Conservation (phyloP, 2,329 filamentous ascomycete species). For the Cercospora beticola region DNA sequence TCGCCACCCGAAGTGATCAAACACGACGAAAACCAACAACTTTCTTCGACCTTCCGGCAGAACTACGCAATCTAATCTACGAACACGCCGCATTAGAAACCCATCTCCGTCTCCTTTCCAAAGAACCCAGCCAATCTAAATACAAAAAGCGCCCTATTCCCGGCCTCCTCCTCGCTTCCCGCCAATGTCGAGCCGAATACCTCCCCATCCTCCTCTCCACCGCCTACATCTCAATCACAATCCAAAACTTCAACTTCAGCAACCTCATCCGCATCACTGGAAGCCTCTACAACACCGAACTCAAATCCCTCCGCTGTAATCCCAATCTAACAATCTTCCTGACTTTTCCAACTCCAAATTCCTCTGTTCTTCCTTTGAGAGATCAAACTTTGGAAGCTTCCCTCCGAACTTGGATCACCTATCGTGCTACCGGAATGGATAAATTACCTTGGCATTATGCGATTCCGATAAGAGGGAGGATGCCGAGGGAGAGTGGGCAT, state of each 20-base stretch:
- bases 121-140: background rate
- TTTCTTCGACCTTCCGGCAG: constrained; percentile 36
- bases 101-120: constrained; percentile 11
- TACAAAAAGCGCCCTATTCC: constrained; percentile 14
- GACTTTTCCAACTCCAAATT: background rate
- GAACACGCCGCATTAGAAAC: constrained; percentile 21
- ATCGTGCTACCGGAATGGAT: constrained; percentile 27
- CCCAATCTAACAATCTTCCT: constrained; percentile 22
- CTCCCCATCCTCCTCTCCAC: constrained; percentile 32
- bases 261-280: constrained; percentile 25
- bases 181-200: constrained; percentile 30
- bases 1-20: constrained; percentile 5
- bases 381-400: no score
- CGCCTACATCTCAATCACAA: constrained; percentile 20
- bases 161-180: constrained; percentile 31
- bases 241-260: constrained; percentile 34
- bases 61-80: constrained; percentile 36
- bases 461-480: background rate
- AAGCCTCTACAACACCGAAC: constrained; percentile 31
- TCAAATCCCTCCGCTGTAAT: constrained; percentile 33
- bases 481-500: background rate
- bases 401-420: constrained; percentile 29
- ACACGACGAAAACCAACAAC: constrained; percentile 12
- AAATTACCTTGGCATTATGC: constrained; percentile 31
- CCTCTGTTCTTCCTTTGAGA: no score